Evolutionary conservation across 148 eudicot genomes (phyloP).

Genomic region (Agrostemma githago): DNA sequence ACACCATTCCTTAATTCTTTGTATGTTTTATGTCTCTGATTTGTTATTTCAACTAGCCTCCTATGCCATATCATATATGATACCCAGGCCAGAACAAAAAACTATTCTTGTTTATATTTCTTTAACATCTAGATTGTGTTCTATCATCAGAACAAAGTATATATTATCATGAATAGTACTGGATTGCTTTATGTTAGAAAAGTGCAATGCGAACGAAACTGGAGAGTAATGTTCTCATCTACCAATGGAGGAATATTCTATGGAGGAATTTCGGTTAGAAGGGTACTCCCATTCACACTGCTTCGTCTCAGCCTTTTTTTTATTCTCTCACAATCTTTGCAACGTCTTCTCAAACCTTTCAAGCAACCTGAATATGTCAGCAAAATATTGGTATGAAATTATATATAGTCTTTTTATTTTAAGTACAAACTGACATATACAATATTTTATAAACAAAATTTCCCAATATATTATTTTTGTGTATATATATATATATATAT

Average conservation of each 20-base stretch:
- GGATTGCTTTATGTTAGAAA: not conserved
- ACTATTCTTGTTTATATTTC: no score
- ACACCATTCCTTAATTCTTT: not conserved
- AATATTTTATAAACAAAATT: not conserved
- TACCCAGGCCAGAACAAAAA: no score
- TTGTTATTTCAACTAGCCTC: no score
- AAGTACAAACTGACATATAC: not conserved
- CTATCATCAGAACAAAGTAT: no score
- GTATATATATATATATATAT: no score
- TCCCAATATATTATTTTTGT: no score
- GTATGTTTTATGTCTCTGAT: not conserved
- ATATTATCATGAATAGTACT: not conserved
- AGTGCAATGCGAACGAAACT: not conserved
- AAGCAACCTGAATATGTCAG: conserved; percentile 19
- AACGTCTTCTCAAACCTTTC: conserved; percentile 18
- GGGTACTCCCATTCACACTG: conserved; percentile 19
- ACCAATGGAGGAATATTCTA: conserved; percentile 11
- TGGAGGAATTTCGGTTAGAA: conserved; percentile 10
- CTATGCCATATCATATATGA: not conserved
- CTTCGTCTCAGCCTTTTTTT: conserved; percentile 14
- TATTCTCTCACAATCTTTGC: conserved; percentile 11
- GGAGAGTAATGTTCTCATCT: not conserved
- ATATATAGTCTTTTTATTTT: not conserved
- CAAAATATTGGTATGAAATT: conserved; percentile 17
- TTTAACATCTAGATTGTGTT: not conserved